Base-by-base conservation (phyloP, 352 stramenopile genomes). In the Thraustochytrium sp. region DNA sequence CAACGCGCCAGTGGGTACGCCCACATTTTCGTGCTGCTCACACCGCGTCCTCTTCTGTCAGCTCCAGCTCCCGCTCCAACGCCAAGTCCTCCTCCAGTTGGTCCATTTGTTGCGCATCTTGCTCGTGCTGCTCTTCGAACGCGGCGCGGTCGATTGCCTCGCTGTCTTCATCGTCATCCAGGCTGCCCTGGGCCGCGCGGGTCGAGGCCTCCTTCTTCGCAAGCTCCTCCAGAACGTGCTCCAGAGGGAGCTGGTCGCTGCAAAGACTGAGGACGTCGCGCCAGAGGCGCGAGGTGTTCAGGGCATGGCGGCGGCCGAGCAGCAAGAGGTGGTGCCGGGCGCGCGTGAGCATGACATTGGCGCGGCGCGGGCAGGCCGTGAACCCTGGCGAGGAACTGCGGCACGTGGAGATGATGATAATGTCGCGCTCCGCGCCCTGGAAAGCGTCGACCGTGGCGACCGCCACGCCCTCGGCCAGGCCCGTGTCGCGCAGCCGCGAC, bases 371-470 rank as follows among this genome's bases (percentile, higher is more conserved):
- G 4, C 38, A 42, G 23, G 26, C 56, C 40, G 51, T 48, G 42
- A 82, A 82, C 21, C 42, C 65, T 11, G 49, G 23, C 3, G 51
- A 31, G 4, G 26, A 26, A 16, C 85, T 88, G 38, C 86, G 63
- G 1, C 53, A 82, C 48, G 73, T 82, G 37, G 85, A 78, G 26
- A 88, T 55, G 38, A 88, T 74, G 37, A 88, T 84, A 26, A 88
- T 51, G 61, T 88, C 85, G 40, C 86, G 73, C 56, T 88, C 86
- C 16, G 82, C 86, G 44, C 86, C 86, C 51, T 88, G 86, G 61
- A 88, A 88, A 8, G 86, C 86, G 64, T 88, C 86, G 34, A 87
- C 82, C 13, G 86, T 88, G 31, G 76, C 84, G 21, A 87, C 85
- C 49, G 84, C 51, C 13, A 74, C 55, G 5, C n/a, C 48, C 13